Conservation (phyloP, 768 basidiomycete genomes). For the Naematelia encephala region DNA sequence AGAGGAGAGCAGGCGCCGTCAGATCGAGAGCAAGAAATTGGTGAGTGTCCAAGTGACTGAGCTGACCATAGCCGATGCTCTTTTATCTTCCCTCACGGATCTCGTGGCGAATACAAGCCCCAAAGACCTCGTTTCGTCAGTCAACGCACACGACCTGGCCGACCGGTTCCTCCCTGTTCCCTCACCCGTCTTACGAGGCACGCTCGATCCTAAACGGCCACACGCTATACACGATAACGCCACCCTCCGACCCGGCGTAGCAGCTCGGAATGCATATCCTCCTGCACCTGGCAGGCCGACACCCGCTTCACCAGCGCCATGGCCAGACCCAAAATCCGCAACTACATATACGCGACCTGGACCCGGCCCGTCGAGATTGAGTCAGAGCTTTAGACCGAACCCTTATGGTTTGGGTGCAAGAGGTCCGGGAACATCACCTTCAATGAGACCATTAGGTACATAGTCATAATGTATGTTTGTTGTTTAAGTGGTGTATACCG, state of each 20-base stretch:
- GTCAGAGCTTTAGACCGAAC: conserved; percentile 36
- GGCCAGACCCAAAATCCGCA: neutral
- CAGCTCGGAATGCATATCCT: neutral
- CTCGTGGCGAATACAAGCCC: conserved; percentile 27
- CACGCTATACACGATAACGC: conserved; percentile 41
- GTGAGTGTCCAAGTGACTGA: conserved; percentile 26
- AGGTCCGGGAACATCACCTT: too few relatives aligned
- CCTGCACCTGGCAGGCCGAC: neutral
- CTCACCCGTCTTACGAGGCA: conserved; percentile 37
- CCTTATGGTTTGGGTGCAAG: too few relatives aligned
- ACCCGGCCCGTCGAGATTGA: conserved; percentile 26
- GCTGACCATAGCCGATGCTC: conserved; percentile 22
- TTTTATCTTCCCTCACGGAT: conserved; percentile 26
- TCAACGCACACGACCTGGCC: conserved; percentile 29
- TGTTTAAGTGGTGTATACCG: too few relatives aligned
- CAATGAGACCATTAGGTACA: too few relatives aligned
- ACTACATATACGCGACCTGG: conserved; percentile 23
- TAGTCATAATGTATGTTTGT: too few relatives aligned
- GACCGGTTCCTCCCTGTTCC: conserved; percentile 30
- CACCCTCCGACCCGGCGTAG: conserved; percentile 13
- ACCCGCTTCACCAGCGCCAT: too few relatives aligned
- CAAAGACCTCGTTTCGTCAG: conserved; percentile 13
- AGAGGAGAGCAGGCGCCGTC: conserved; percentile 16
- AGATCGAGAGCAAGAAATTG: conserved; percentile 34
- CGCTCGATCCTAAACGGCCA: conserved; percentile 44